Percentiles rank a stretch among this genome's conserved stretches.
Conservation (phyloP, 768 basidiomycete species). For the Suillus hirtellus region DNA sequence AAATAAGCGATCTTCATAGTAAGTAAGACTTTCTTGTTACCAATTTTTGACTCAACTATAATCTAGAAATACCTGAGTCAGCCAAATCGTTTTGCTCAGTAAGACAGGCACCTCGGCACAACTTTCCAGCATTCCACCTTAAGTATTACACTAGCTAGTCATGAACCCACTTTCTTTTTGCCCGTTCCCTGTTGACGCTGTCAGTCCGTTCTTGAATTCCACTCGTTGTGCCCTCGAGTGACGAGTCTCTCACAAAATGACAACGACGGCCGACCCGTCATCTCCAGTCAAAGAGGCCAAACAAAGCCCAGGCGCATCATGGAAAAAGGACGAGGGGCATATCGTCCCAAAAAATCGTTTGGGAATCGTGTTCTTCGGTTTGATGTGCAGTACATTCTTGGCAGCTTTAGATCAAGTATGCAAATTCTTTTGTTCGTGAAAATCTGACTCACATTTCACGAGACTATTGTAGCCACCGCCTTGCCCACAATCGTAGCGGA, state of each 20-base stretch:
- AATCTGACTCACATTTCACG: no score
- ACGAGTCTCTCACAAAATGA: background rate
- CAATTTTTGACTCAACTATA: background rate
- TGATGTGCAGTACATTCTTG: slow-evolving; percentile 45
- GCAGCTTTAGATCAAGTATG: slow-evolving; percentile 50
- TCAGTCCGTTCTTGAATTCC: background rate
- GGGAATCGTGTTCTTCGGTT: slow-evolving; percentile 42
- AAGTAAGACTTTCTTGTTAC: background rate
- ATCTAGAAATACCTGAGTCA: background rate
- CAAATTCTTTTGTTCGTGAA: background rate
- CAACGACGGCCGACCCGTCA: slow-evolving; percentile 2
- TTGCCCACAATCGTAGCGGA: slow-evolving; percentile 50
- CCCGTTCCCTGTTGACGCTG: background rate
- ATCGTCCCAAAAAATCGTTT: slow-evolving; percentile 44
- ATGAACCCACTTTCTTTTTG: background rate
- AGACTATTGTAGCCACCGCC: slow-evolving; percentile 51
- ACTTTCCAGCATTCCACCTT: background rate
- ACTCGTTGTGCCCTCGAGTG: background rate
- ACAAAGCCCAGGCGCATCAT: slow-evolving; percentile 32
- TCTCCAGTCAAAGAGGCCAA: slow-evolving; percentile 12
- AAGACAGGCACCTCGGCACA: background rate
- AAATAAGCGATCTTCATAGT: background rate
- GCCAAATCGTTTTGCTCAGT: background rate
- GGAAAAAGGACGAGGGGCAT: slow-evolving; percentile 42
- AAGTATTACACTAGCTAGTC: background rate